Conservation (phyloP, 139 green algal species). For the Mychonastes homosphaera region DNA sequence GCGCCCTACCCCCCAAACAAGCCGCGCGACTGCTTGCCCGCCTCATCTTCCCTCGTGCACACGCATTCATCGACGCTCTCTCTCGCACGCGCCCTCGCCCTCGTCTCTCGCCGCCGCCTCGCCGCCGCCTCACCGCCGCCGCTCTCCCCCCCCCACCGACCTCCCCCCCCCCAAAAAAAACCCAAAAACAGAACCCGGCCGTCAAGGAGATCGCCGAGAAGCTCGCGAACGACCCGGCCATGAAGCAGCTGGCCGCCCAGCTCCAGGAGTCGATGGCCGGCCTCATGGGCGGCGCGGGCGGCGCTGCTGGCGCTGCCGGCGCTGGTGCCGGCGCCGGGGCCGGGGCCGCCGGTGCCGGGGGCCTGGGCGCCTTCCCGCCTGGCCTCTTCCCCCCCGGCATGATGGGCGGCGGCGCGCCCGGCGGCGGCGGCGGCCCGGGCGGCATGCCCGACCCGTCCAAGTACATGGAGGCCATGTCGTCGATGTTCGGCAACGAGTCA, state of each 20-base stretch:
- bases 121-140: too few relatives aligned
- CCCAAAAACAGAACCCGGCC: conserved; percentile 57
- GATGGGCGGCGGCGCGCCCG: background rate
- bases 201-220: conserved; percentile 78
- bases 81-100: background rate
- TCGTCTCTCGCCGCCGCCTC: too few relatives aligned
- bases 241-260: conserved; percentile 51
- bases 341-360: too few relatives aligned
- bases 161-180: too few relatives aligned
- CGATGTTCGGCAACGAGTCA: conserved; percentile 61
- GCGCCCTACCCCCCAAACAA: too few relatives aligned
- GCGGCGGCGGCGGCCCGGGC: conserved; percentile 12
- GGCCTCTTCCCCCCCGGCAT: conserved; percentile 1
- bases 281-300: conserved; percentile 25
- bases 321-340: conserved; percentile 13
- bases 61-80: background rate
- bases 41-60: background rate
- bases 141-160: too few relatives aligned
- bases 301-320: conserved; percentile 3
- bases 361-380: background rate
- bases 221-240: conserved; percentile 58
- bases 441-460: conserved; percentile 31
- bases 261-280: conserved; percentile 48
- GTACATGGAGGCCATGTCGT: conserved; percentile 68
- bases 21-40: background rate